phyloP scores from a whole-genome alignment of 768 basidiomycete species.

The Tulasnella sp. region DNA sequence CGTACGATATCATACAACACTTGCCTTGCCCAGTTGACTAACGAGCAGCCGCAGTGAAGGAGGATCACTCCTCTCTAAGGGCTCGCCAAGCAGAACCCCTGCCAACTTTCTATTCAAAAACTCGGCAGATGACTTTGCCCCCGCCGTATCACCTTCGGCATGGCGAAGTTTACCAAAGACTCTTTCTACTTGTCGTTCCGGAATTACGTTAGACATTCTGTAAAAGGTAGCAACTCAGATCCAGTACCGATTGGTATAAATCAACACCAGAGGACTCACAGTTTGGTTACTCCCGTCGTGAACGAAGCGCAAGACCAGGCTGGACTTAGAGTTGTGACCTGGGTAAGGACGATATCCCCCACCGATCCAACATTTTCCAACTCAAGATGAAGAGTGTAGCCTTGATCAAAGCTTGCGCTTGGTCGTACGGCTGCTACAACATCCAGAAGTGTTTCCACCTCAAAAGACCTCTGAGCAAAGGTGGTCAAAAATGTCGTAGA shows the following conservation, averaged over 20 bases:
- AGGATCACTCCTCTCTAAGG: conserved; percentile 28
- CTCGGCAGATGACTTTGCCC: conserved; percentile 30
- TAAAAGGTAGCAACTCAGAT: conserved; percentile 1
- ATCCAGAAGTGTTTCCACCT: conserved; percentile 48
- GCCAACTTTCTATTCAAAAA: conserved; percentile 43
- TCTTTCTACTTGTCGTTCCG: conserved; percentile 11
- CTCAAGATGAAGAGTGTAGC: conserved; percentile 19
- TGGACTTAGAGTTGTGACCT: conserved; percentile 54
- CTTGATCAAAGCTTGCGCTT: conserved; percentile 20
- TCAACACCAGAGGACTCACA: neutral
- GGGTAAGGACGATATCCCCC: conserved; percentile 36
- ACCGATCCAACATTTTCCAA: conserved; percentile 39
- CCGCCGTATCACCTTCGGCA: conserved; percentile 20
- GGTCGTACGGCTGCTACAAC: conserved; percentile 41
- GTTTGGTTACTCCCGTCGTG: conserved; percentile 2
- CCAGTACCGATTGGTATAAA: no score
- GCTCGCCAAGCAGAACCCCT: conserved; percentile 34
- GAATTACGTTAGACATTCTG: conserved; percentile 10
- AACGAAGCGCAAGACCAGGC: conserved; percentile 45
- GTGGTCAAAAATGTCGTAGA: conserved; percentile 40
- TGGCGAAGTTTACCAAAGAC: neutral
- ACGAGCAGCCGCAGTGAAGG: conserved; percentile 44
- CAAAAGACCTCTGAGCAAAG: conserved; percentile 40
- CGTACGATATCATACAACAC: conserved; percentile 2
- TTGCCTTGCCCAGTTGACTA: conserved; percentile 37